Evolutionary conservation across 306 rosid species (phyloP), one percentile per base, ranked within the genome.

Genomic region (Ceratonia siliqua): DNA sequence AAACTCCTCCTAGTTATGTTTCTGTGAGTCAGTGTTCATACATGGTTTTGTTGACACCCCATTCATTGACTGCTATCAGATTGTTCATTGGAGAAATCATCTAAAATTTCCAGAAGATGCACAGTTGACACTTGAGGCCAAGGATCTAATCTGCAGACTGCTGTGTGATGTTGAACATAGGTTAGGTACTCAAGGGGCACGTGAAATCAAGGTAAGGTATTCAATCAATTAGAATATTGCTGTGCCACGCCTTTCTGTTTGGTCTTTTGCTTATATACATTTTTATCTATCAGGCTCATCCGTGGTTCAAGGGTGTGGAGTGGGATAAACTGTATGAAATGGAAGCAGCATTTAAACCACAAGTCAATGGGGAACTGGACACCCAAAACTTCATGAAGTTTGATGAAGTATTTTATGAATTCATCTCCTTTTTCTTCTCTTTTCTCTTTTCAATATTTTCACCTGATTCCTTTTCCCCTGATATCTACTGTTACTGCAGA

Each of bases 361-460:
- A 90, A 87, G 95, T 94, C 68, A 94, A 90, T 14, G 96, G 93
- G 68, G 98, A 94, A 85, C 90, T 94, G 78, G 98, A 94, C 82
- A 94, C 98, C 84, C 98, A 91, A 81, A 94, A 94, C 89, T 94
- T 94, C 79, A 94, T 94, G 97, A 94, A 91, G 85, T 94, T 94
- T 88, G 97, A 94, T 77, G 98, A 94, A 87, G 98, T 94, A 86
- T 69, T 20, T 15, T 75, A 70, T 54, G 49, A 71, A 64, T 38
- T 50, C 74, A 62, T 75, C 70, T 73, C 18, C 62, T 48, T n/a
- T 70, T 5, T 20, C 25, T 69, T 4, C 35, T 49, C 45, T 72
- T 50, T 28, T 28, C 63, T 27, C 2, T 62, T 61, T 30, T 43
- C 22, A 55, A 25, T 21, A n/a, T 58, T 48, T n/a, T 14, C 45